A percentile compares a stretch with the other conserved stretches of the same genome.
These are phyloP conservation scores for Macrotyloma uniflorum DNA, from an alignment of 306 rosid genomes.

Conservation along the genomic window DNA sequence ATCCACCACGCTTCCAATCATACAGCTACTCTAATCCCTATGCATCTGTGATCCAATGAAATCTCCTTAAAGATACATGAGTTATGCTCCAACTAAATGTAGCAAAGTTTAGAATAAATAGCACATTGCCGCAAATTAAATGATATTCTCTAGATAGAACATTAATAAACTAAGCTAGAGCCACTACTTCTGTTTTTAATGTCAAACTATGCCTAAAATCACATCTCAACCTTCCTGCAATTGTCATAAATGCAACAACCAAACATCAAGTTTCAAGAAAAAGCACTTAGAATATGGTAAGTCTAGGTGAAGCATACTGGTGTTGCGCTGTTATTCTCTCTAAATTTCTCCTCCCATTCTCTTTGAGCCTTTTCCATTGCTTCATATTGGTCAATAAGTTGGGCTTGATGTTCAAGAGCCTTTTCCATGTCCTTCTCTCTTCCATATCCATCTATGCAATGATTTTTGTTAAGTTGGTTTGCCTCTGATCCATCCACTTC, in stretches of 20 bases:
- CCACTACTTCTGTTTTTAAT: background rate
- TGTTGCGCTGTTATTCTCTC: conserved; percentile 80
- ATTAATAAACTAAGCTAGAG: background rate
- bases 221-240: conserved; percentile 28
- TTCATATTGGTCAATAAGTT: conserved; percentile 77
- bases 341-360: conserved; percentile 93
- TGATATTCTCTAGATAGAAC: too few species aligned
- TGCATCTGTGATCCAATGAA: too few species aligned
- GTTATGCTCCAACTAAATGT: too few species aligned
- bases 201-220: conserved; percentile 13
- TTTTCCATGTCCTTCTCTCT: conserved; percentile 68
- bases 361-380: conserved; percentile 93
- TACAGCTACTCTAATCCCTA: too few species aligned
- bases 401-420: conserved; percentile 77
- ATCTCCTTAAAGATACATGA: too few species aligned
- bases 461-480: conserved; percentile 37
- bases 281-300: conserved; percentile 13
- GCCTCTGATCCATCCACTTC: conserved; percentile 47
- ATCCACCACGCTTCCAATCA: too few species aligned
- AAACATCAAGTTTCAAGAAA: conserved; percentile 17
- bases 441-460: conserved; percentile 50
- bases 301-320: conserved; percentile 60
- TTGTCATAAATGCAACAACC: conserved; percentile 32
- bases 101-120: too few species aligned
- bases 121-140: too few species aligned